These are phyloP conservation scores for Hirschfeldia incana DNA, from an alignment of 345 rosid genomes.

Conservation along the genomic window DNA sequence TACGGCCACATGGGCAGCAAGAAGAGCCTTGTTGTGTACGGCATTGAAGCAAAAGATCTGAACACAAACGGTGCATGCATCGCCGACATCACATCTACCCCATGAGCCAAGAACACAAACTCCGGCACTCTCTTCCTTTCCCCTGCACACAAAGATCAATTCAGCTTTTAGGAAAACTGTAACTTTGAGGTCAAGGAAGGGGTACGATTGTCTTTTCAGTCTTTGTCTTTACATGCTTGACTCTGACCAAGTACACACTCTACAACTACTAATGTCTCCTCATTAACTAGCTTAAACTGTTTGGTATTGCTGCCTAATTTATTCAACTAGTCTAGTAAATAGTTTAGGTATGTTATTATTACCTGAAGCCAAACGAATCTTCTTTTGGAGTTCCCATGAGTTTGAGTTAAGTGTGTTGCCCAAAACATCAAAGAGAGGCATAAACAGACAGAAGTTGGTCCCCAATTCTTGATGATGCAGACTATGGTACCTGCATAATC, in stretches of 20 bases:
- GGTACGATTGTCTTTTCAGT: slow-evolving; percentile 7
- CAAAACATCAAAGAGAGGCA: slow-evolving; percentile 85
- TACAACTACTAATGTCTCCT: slow-evolving; percentile 3
- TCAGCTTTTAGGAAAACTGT: neutral
- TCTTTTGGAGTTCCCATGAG: slow-evolving; percentile 74
- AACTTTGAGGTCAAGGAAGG: neutral
- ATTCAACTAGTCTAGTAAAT: neutral
- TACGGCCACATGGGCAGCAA: slow-evolving; percentile 54
- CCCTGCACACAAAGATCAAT: slow-evolving; percentile 40
- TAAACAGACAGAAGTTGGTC: slow-evolving; percentile 92
- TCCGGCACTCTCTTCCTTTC: slow-evolving; percentile 61
- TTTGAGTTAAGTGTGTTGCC: slow-evolving; percentile 68
- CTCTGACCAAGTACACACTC: slow-evolving; percentile 16
- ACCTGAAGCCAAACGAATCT: slow-evolving; percentile 57
- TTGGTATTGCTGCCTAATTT: slow-evolving; percentile 9
- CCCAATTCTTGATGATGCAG: slow-evolving; percentile 78
- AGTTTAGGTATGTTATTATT: neutral
- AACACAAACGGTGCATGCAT: slow-evolving; percentile 71
- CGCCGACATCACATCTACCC: slow-evolving; percentile 64
- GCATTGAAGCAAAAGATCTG: slow-evolving; percentile 61
- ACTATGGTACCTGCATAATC: slow-evolving; percentile 70
- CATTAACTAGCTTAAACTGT: slow-evolving; percentile 11
- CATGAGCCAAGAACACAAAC: slow-evolving; percentile 95
- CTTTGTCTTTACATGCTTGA: neutral
- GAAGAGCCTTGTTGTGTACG: slow-evolving; percentile 48